A percentile compares a stretch with the other conserved stretches of the same genome.
phyloP scores from a whole-genome alignment of 1,284 basidiomycete species.

The Cryptococcus floricola region DNA sequence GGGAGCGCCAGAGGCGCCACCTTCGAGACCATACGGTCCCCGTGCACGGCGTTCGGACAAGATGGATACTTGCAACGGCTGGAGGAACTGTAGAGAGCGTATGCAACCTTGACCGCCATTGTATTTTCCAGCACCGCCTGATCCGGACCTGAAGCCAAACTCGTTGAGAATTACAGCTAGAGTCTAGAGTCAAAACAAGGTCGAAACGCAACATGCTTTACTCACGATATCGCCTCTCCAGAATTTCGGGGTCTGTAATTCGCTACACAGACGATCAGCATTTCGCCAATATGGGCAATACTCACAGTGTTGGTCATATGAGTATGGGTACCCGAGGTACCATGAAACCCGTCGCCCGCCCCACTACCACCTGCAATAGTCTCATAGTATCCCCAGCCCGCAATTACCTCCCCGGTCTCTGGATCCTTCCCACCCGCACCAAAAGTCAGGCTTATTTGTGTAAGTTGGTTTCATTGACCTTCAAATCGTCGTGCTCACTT shows the following conservation, averaged over 20 bases:
- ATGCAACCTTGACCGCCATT: slow-evolving; percentile 83
- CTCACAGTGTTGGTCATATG: slow-evolving; percentile 74
- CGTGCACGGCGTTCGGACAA: slow-evolving; percentile 30
- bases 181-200: not conserved
- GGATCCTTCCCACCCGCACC: slow-evolving; percentile 74
- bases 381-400: slow-evolving; percentile 72
- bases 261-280: slow-evolving; percentile 44
- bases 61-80: slow-evolving; percentile 81
- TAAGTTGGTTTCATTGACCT: not conserved
- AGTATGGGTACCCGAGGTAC: slow-evolving; percentile 66
- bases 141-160: slow-evolving; percentile 73
- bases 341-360: slow-evolving; percentile 85
- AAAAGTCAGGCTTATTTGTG: slow-evolving; percentile 56
- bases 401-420: slow-evolving; percentile 62
- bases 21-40: slow-evolving; percentile 31
- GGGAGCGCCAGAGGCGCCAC: slow-evolving; percentile 23
- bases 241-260: slow-evolving; percentile 87
- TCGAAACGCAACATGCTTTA: not conserved
- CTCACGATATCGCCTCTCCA: slow-evolving; percentile 64
- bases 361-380: slow-evolving; percentile 55
- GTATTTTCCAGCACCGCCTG: slow-evolving; percentile 73
- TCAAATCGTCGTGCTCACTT: slow-evolving; percentile 40
- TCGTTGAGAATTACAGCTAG: slow-evolving; percentile 75
- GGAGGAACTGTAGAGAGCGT: slow-evolving; percentile 81
- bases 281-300: not conserved